A percentile compares a stretch with the other conserved stretches of the same genome.
These are phyloP conservation scores for Coix lacrymajobi DNA, from an alignment of 176 grass and related monocot genomes.

Conservation along the genomic window DNA sequence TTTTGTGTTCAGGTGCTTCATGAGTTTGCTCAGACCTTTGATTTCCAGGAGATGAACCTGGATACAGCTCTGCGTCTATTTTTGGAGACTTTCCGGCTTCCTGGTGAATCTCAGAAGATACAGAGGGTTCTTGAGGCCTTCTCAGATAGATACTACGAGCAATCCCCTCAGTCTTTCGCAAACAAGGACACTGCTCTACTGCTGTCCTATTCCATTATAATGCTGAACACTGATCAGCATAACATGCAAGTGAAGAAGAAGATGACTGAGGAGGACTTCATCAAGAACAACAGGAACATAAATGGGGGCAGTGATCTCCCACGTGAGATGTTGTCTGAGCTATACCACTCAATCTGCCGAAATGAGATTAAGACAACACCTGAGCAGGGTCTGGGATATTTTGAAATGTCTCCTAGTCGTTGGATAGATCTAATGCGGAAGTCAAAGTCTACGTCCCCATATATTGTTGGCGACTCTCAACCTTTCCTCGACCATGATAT, in stretches of 20 bases:
- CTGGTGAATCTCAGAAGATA: slow-evolving; percentile 99
- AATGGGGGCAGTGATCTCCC: slow-evolving; percentile 94
- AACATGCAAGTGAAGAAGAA: slow-evolving; percentile 99
- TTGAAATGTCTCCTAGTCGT: slow-evolving; percentile 93
- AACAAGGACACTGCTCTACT: slow-evolving; percentile 95
- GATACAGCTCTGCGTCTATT: slow-evolving; percentile 95
- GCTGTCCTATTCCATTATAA: slow-evolving; percentile 93
- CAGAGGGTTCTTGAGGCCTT: slow-evolving; percentile 99
- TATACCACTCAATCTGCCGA: slow-evolving; percentile 81
- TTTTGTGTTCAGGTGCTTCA: slow-evolving; percentile 99
- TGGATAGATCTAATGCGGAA: slow-evolving; percentile 96
- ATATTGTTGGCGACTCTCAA: slow-evolving; percentile 74
- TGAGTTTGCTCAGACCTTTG: slow-evolving; percentile 95
- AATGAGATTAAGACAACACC: slow-evolving; percentile 94
- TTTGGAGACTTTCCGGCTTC: slow-evolving; percentile 86
- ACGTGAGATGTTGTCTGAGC: slow-evolving; percentile 79
- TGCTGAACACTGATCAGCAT: slow-evolving; percentile 99
- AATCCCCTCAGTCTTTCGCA: slow-evolving; percentile 74
- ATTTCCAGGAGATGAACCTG: slow-evolving; percentile 86
- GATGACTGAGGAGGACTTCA: slow-evolving; percentile 99
- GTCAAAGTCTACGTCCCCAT: slow-evolving; percentile 73
- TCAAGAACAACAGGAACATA: slow-evolving; percentile 95
- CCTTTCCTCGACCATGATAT: slow-evolving; percentile 92
- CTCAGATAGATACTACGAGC: slow-evolving; percentile 96
- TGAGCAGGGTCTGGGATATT: slow-evolving; percentile 83